Percentiles rank a stretch among this genome's conserved stretches.
Evolutionary conservation across 441 rosid genomes (phyloP).

Genomic region (Populus trichocarpa): DNA sequence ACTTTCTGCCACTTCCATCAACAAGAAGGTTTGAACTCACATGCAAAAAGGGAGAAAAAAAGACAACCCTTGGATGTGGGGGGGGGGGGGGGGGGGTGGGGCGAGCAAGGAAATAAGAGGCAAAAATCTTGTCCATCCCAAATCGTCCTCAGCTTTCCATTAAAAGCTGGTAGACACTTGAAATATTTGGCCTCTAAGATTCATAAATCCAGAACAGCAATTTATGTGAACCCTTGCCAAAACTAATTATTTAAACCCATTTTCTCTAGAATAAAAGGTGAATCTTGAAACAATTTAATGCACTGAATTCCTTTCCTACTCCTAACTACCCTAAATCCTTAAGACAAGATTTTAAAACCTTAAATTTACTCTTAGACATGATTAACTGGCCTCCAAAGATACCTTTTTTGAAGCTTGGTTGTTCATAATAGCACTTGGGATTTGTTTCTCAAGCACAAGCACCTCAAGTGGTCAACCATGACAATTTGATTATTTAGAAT

Average conservation of each 20-base stretch:
- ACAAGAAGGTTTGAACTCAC: background rate
- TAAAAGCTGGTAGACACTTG: background rate
- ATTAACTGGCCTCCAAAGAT: background rate
- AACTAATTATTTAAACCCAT: conserved; percentile 1
- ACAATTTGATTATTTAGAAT: background rate
- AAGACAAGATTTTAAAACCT: background rate
- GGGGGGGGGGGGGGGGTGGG: too few relatives aligned
- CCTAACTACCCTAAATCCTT: too few relatives aligned
- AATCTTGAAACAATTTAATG: background rate
- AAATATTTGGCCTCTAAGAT: background rate
- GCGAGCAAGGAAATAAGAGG: background rate
- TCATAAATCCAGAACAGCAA: background rate
- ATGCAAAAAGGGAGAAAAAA: background rate
- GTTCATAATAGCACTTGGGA: background rate
- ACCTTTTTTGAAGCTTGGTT: conserved; percentile 3
- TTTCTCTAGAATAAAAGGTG: background rate
- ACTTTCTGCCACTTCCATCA: background rate
- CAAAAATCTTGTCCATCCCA: background rate
- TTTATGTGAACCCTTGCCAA: background rate
- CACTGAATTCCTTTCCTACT: background rate
- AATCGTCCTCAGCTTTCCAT: background rate
- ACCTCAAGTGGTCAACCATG: background rate
- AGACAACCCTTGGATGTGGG: background rate
- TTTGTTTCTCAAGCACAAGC: background rate
- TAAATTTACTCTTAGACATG: background rate